Evolutionary conservation across 106 monocot genomes (phyloP).

Genomic region (Triglochin maritima): DNA sequence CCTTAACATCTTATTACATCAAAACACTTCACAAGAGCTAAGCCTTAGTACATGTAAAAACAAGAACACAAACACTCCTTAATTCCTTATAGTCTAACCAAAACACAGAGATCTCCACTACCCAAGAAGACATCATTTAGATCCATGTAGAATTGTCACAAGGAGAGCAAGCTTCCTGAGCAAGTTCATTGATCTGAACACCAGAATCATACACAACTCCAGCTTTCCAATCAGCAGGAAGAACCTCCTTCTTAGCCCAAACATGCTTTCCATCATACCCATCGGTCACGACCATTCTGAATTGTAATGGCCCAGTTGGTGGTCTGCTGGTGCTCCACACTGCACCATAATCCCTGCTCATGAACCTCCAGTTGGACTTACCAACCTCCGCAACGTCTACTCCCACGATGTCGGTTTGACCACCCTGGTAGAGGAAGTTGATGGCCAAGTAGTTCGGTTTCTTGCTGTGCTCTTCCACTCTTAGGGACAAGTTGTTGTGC

Average conservation of each 20-base stretch:
- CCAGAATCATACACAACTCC: conserved; percentile 62
- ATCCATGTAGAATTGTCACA: conserved; percentile 47
- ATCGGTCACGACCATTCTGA: conserved; percentile 65
- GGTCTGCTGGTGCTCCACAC: conserved; percentile 49
- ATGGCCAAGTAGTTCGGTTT: conserved; percentile 39
- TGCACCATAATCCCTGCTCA: conserved; percentile 44
- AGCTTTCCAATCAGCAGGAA: conserved; percentile 56
- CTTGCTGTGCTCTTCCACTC: conserved; percentile 59
- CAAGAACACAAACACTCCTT: too few relatives aligned
- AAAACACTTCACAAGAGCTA: too few relatives aligned
- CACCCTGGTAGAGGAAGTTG: conserved; percentile 74
- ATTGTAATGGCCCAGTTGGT: conserved; percentile 63
- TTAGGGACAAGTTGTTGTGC: conserved; percentile 43
- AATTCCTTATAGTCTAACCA: too few relatives aligned
- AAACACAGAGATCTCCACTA: too few relatives aligned
- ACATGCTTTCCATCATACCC: conserved; percentile 85
- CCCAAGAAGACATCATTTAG: background rate
- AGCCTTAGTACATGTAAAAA: too few relatives aligned
- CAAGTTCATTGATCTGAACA: conserved; percentile 66
- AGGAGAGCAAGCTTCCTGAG: conserved; percentile 61
- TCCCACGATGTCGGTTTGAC: conserved; percentile 67
- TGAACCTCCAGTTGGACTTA: conserved; percentile 38
- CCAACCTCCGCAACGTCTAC: conserved; percentile 33
- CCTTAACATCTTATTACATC: too few relatives aligned
- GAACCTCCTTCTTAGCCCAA: conserved; percentile 49